Conservation (phyloP, 2,329 filamentous ascomycete genomes). For the Cadophora malorum region DNA sequence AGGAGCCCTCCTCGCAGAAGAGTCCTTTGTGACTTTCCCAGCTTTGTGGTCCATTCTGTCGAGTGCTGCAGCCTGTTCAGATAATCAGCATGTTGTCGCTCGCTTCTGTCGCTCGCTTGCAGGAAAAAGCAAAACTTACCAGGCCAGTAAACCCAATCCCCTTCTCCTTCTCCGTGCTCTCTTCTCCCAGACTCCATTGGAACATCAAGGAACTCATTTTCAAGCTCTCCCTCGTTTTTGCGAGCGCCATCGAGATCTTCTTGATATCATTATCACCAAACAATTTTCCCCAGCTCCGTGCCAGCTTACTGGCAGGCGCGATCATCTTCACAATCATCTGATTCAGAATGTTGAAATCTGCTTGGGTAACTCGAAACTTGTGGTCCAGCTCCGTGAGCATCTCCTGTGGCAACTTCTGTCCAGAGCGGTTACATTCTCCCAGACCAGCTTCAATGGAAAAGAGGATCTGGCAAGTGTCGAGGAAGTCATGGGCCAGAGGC, state of each 20-base stretch:
- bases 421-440: slow-evolving; percentile 56
- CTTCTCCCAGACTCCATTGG: slow-evolving; percentile 65
- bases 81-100: neutral
- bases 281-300: slow-evolving; percentile 67
- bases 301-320: slow-evolving; percentile 25
- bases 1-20: neutral
- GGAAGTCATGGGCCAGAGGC: slow-evolving; percentile 67
- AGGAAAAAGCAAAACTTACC: neutral
- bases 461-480: slow-evolving; percentile 69
- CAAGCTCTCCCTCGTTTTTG: slow-evolving; percentile 64
- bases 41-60: slow-evolving; percentile 52
- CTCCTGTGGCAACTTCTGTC: slow-evolving; percentile 62
- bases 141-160: slow-evolving; percentile 73
- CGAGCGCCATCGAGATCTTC: slow-evolving; percentile 63
- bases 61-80: slow-evolving; percentile 45
- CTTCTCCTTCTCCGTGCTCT: slow-evolving; percentile 63
- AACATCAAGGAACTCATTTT: slow-evolving; percentile 69
- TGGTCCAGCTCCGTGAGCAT: slow-evolving; percentile 68
- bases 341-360: slow-evolving; percentile 68
- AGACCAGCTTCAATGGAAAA: slow-evolving; percentile 74
- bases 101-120: neutral
- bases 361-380: slow-evolving; percentile 65
- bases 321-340: slow-evolving; percentile 66
- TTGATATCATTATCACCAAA: slow-evolving; percentile 67
- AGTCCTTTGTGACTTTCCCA: slow-evolving; percentile 8